A percentile compares a stretch with the other conserved stretches of the same genome.
phyloP scores from a whole-genome alignment of 2,329 filamentous ascomycete species.

The Aciculosporium take region DNA sequence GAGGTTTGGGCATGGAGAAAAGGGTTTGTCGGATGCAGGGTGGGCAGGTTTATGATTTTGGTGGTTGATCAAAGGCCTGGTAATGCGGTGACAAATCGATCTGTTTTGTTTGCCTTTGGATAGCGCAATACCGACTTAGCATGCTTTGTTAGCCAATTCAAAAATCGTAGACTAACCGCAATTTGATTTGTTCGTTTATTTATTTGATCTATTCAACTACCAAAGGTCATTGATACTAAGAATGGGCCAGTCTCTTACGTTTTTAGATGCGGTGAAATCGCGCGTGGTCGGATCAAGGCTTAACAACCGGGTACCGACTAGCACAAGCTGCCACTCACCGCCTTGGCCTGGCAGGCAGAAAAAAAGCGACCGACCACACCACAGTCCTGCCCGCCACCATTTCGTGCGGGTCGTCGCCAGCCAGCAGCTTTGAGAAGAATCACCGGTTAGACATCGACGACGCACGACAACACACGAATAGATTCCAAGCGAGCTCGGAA shows the following conservation, averaged over 20 bases:
- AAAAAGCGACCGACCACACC: constrained; percentile 18
- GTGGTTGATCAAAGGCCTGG: constrained; percentile 6
- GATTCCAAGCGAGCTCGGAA: constrained; percentile 8
- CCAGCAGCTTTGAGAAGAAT: constrained; percentile 19
- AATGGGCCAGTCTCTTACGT: no score
- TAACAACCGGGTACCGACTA: neutral
- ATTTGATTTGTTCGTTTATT: no score
- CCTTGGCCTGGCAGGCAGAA: constrained; percentile 19
- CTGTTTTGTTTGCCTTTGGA: constrained; percentile 1
- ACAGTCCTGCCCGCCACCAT: constrained; percentile 14
- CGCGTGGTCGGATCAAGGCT: no score
- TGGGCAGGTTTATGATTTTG: constrained; percentile 9
- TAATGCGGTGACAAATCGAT: neutral
- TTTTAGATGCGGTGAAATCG: no score
- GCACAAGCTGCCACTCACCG: constrained; percentile 13
- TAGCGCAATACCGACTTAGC: constrained; percentile 7
- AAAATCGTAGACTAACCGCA: constrained; percentile 12
- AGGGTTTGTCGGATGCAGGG: constrained; percentile 7
- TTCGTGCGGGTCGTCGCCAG: constrained; percentile 15
- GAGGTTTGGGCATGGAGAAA: neutral
- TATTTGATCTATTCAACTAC: no score
- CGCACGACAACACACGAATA: constrained; percentile 4
- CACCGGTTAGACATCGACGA: constrained; percentile 9
- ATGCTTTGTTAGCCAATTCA: constrained; percentile 8
- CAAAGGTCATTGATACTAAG: no score